Evolutionary conservation across 352 stramenopile genomes (phyloP).

Genomic region (Pythium insidiosum): DNA sequence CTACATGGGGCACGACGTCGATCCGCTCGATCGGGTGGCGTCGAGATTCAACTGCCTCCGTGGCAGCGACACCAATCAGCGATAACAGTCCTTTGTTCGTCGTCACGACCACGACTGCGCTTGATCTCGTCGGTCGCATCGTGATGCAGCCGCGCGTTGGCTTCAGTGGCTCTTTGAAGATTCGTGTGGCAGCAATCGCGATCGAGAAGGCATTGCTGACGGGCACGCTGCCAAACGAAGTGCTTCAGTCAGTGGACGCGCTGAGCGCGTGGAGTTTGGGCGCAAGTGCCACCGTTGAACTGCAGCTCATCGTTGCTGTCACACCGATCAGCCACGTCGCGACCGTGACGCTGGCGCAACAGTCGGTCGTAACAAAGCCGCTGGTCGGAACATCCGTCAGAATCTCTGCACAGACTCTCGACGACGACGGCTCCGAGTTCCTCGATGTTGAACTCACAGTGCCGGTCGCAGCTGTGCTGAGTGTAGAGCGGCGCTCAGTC

Average conservation of each 20-base stretch:
- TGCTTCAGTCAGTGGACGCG: too few relatives aligned
- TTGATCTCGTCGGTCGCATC: not conserved
- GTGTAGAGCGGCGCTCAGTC: not conserved
- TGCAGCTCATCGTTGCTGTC: not conserved
- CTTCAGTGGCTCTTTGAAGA: not conserved
- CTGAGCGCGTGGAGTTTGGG: not conserved
- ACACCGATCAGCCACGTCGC: not conserved
- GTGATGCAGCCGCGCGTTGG: not conserved
- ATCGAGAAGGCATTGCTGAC: not conserved
- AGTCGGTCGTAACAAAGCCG: not conserved
- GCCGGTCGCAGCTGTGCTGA: not conserved
- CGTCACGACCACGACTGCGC: not conserved
- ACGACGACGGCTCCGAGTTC: not conserved
- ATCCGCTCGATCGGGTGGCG: too few relatives aligned
- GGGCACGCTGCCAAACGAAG: not conserved
- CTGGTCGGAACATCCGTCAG: not conserved
- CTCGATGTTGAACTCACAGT: not conserved
- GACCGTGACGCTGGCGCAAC: not conserved
- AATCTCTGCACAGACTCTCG: not conserved
- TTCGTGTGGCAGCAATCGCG: not conserved
- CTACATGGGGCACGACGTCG: not conserved
- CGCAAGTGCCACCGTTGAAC: not conserved
- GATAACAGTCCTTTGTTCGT: not conserved
- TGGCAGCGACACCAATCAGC: not conserved
- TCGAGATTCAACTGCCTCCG: too few relatives aligned